Evolutionary conservation across 1,284 basidiomycete genomes (phyloP).

Genomic region (Apiotrichum siamense): DNA sequence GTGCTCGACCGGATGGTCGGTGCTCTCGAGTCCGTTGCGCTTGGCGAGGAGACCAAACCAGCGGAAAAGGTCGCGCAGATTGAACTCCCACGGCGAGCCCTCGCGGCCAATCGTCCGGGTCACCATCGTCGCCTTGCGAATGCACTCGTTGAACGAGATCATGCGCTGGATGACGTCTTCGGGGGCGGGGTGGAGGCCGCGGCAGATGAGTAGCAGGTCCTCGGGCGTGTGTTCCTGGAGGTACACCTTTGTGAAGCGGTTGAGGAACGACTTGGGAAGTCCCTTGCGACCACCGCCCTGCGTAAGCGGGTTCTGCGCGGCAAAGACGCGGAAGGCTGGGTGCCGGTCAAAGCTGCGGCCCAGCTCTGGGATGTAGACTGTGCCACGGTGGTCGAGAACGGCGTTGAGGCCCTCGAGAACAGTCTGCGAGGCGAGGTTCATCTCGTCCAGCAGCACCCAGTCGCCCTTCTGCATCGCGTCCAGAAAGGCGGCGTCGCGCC

Average conservation of each 20-base stretch:
- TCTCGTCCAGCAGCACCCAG: conserved; percentile 97
- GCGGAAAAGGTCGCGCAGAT: conserved; percentile 87
- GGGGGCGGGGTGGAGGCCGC: conserved; percentile 63
- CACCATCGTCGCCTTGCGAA: conserved; percentile 66
- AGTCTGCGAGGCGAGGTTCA: conserved; percentile 94
- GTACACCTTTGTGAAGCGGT: conserved; percentile 96
- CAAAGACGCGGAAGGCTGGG: conserved; percentile 90
- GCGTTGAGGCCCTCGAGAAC: conserved; percentile 97
- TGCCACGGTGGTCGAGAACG: conserved; percentile 90
- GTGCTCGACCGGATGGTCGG: conserved; percentile 58
- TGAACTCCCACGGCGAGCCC: conserved; percentile 98
- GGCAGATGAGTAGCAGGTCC: conserved; percentile 77
- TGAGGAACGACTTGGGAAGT: conserved; percentile 92
- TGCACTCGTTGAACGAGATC: conserved; percentile 73
- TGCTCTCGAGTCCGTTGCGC: conserved; percentile 56
- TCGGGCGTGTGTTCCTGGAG: conserved; percentile 75
- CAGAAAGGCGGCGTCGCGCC: conserved; percentile 96
- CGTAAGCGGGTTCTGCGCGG: conserved; percentile 92
- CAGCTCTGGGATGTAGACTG: conserved; percentile 91
- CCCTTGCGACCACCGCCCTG: conserved; percentile 98
- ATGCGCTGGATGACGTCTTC: conserved; percentile 61
- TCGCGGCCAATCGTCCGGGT: conserved; percentile 68
- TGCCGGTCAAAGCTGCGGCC: conserved; percentile 83
- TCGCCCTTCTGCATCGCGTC: conserved; percentile 85
- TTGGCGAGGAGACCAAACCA: conserved; percentile 59